Percentiles rank a stretch among this genome's conserved stretches.
Conservation (phyloP, 2,329 filamentous ascomycete species). For the Diaporthe australafricana region DNA sequence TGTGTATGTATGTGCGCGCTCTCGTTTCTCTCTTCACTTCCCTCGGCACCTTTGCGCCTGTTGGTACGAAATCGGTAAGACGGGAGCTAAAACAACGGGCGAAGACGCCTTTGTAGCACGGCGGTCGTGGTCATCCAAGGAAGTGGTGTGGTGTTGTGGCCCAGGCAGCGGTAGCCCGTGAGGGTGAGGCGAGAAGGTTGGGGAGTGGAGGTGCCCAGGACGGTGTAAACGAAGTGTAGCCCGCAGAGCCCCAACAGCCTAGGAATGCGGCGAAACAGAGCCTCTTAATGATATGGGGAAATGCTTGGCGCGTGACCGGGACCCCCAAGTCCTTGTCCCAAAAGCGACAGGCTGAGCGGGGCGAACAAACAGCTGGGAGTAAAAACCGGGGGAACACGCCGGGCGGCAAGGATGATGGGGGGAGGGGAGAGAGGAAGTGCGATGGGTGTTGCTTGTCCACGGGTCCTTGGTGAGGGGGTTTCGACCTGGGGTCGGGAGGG, state of each 20-base stretch:
- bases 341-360: conserved; percentile 35
- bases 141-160: conserved; percentile 16
- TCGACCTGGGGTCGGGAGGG: conserved; percentile 24
- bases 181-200: conserved; percentile 29
- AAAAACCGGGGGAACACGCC: conserved; percentile 33
- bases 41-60: conserved; percentile 25
- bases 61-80: conserved; percentile 6
- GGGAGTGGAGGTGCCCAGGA: conserved; percentile 35
- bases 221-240: conserved; percentile 33
- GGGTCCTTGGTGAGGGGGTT: conserved; percentile 27
- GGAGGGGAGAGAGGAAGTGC: conserved; percentile 17
- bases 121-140: conserved; percentile 30
- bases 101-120: conserved; percentile 21
- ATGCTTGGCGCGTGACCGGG: conserved; percentile 37
- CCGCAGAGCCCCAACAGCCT: conserved; percentile 38
- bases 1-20: neutral
- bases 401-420: conserved; percentile 34
- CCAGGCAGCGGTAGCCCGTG: conserved; percentile 22
- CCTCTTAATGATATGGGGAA: conserved; percentile 38
- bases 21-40: neutral
- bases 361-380: conserved; percentile 35
- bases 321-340: conserved; percentile 27
- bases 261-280: conserved; percentile 37
- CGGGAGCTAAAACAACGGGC: conserved; percentile 6
- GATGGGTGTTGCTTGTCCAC: conserved; percentile 23